Conservation (phyloP, 2,329 filamentous ascomycete genomes). For the Penicillium brasilianum region DNA sequence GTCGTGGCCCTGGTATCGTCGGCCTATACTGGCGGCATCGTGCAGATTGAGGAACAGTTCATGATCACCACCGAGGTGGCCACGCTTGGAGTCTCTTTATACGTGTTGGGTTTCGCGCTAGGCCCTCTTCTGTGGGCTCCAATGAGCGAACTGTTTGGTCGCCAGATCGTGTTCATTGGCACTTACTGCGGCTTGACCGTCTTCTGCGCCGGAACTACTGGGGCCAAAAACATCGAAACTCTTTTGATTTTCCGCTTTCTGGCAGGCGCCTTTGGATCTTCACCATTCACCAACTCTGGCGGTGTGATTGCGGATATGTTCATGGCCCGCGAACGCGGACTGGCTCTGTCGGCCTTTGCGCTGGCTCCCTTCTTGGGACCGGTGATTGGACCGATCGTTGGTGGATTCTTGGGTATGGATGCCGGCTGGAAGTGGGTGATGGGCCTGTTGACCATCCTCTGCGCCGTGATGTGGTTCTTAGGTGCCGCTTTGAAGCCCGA, state of each 20-base stretch:
- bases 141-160: conserved; percentile 46
- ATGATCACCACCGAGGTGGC: conserved; percentile 43
- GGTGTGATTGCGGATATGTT: conserved; percentile 69
- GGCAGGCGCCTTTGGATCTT: conserved; percentile 65
- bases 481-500: conserved; percentile 40
- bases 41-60: conserved; percentile 44
- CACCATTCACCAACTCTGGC: conserved; percentile 66
- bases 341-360: conserved; percentile 68
- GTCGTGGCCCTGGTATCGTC: conserved; percentile 52
- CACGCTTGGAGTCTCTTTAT: conserved; percentile 52
- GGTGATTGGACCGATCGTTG: conserved; percentile 67
- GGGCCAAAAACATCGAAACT: conserved; percentile 61
- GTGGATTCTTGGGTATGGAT: conserved; percentile 68
- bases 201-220: conserved; percentile 66
- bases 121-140: conserved; percentile 53
- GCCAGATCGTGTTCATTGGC: conserved; percentile 41
- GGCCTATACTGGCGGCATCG: conserved; percentile 48
- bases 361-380: conserved; percentile 71
- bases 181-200: conserved; percentile 55
- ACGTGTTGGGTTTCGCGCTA: conserved; percentile 53
- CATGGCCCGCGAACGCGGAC: conserved; percentile 57
- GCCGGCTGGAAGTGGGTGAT: conserved; percentile 73
- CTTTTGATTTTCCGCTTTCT: conserved; percentile 72
- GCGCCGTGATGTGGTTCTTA: conserved; percentile 60
- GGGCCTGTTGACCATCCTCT: conserved; percentile 67